phyloP scores from a whole-genome alignment of 208 protist species.

The Vickermania ingenoplastis region DNA sequence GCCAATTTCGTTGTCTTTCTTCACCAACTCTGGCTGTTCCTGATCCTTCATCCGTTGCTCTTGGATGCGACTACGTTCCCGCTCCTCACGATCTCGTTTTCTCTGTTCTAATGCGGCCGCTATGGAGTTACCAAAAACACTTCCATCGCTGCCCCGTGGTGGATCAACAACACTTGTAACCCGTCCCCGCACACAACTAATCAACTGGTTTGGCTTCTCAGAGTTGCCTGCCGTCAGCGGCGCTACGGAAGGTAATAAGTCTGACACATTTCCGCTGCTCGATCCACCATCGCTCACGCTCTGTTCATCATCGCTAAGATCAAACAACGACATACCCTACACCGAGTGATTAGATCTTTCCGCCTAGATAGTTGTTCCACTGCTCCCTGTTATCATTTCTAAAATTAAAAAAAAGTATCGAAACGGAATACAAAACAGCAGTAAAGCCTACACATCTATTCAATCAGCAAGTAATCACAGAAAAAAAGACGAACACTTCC shows the following conservation, averaged over 20 bases:
- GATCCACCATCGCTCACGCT: background rate
- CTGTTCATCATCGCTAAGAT: slow-evolving; percentile 5
- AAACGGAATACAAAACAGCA: too few species aligned
- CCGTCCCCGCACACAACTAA: slow-evolving; percentile 3
- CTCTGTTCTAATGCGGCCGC: slow-evolving; percentile 33
- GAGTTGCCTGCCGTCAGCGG: slow-evolving; percentile 12
- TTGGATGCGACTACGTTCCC: slow-evolving; percentile 24
- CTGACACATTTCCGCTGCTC: background rate
- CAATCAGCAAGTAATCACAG: too few species aligned
- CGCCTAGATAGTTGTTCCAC: too few species aligned
- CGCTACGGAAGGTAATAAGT: slow-evolving; percentile 3
- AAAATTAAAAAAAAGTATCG: too few species aligned
- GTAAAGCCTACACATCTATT: too few species aligned
- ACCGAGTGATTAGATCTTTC: too few species aligned
- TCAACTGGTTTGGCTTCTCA: slow-evolving; percentile 7
- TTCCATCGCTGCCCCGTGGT: background rate
- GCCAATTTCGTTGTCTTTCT: slow-evolving; percentile 63
- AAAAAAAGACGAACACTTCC: too few species aligned
- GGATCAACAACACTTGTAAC: background rate
- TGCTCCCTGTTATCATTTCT: too few species aligned
- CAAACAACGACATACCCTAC: slow-evolving; percentile 33
- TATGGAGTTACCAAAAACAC: slow-evolving; percentile 44
- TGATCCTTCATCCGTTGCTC: slow-evolving; percentile 36
- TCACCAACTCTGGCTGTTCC: slow-evolving; percentile 17
- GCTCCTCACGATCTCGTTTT: slow-evolving; percentile 28